phyloP scores from a whole-genome alignment of 164 flowering plant species.

The Vitis amurensis region DNA sequence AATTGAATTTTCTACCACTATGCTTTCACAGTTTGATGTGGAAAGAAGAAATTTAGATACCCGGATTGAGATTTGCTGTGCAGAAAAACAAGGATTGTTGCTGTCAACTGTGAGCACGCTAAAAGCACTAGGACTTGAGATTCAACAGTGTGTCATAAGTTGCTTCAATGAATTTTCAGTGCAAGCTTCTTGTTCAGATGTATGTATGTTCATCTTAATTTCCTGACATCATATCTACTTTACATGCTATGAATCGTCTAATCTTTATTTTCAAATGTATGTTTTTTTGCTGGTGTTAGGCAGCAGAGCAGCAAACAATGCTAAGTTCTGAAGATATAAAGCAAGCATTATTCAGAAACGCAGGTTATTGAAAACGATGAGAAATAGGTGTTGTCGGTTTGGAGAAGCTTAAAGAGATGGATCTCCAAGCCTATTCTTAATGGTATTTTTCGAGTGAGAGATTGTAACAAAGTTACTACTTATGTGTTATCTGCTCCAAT shows the following conservation, averaged over 20 bases:
- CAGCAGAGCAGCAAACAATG: conserved; percentile 41
- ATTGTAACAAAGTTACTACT: conserved; percentile 8
- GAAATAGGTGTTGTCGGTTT: neutral
- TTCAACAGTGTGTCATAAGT: conserved; percentile 93
- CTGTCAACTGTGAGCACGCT: conserved; percentile 71
- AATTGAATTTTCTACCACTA: neutral
- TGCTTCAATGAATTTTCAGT: conserved; percentile 85
- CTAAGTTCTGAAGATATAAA: conserved; percentile 73
- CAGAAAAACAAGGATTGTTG: conserved; percentile 68
- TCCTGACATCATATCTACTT: too few species aligned
- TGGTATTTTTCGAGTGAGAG: conserved; percentile 1
- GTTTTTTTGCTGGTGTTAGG: conserved; percentile 30
- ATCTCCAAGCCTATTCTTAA: conserved; percentile 5
- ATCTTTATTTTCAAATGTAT: neutral
- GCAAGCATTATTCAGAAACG: conserved; percentile 79
- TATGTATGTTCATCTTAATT: conserved; percentile 6
- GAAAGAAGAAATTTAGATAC: conserved; percentile 66
- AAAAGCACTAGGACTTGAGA: conserved; percentile 85
- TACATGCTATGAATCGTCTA: too few species aligned
- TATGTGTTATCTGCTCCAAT: too few species aligned
- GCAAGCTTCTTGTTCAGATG: conserved; percentile 94
- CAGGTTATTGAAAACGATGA: conserved; percentile 66
- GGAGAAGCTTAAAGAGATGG: conserved; percentile 4
- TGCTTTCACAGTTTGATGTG: conserved; percentile 65
- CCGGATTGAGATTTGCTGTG: conserved; percentile 64